Evolutionary conservation across 2,329 filamentous ascomycete genomes (phyloP).

Genomic region (Massarina eburnea): DNA sequence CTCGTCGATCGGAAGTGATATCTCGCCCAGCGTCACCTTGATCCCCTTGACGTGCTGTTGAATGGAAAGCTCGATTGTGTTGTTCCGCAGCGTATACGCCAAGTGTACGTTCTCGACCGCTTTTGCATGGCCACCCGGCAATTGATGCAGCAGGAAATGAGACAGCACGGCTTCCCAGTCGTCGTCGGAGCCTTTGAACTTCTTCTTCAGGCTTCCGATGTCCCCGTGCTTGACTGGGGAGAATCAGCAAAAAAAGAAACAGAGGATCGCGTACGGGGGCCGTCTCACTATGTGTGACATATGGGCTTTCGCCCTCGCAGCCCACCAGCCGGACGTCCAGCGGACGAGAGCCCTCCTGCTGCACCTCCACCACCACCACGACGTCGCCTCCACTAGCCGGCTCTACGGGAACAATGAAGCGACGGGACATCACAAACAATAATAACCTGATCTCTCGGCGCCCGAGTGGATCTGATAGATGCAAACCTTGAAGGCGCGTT

Average conservation of each 20-base stretch:
- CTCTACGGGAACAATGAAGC: slow-evolving; percentile 59
- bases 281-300: slow-evolving; percentile 59
- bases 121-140: slow-evolving; percentile 47
- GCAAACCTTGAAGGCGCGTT: slow-evolving; percentile 6
- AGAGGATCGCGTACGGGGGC: slow-evolving; percentile 14
- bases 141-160: slow-evolving; percentile 55
- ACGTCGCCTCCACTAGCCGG: slow-evolving; percentile 55
- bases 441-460: not conserved
- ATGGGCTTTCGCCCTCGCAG: slow-evolving; percentile 67
- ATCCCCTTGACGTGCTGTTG: slow-evolving; percentile 66
- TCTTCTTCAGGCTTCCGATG: slow-evolving; percentile 33
- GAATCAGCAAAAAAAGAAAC: slow-evolving; percentile 21
- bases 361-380: slow-evolving; percentile 64
- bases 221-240: slow-evolving; percentile 36
- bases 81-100: slow-evolving; percentile 58
- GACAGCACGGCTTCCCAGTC: slow-evolving; percentile 69
- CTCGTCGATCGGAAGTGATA: slow-evolving; percentile 59
- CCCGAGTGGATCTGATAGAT: slow-evolving; percentile 18
- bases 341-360: slow-evolving; percentile 52
- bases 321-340: slow-evolving; percentile 69
- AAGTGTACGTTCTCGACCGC: slow-evolving; percentile 58
- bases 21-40: slow-evolving; percentile 66
- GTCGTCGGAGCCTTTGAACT: slow-evolving; percentile 43
- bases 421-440: slow-evolving; percentile 5
- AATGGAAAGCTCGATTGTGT: slow-evolving; percentile 62